Conservation (phyloP, 1,284 basidiomycete genomes). For the Boletellus dicymbophilus region DNA sequence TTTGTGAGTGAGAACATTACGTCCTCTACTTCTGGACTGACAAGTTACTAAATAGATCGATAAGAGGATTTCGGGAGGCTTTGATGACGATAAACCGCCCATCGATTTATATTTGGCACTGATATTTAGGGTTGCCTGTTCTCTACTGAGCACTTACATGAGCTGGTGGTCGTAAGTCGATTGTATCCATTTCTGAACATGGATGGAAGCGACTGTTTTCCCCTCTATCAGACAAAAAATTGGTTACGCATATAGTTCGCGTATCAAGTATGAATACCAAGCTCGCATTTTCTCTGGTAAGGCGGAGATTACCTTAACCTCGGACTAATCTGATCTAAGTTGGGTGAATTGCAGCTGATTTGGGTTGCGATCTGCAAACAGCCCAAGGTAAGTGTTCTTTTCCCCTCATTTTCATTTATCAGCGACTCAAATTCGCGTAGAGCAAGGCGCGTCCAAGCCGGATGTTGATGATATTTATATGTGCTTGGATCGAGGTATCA, state of each 20-base stretch:
- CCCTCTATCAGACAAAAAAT: conserved; percentile 3
- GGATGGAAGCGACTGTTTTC: neutral
- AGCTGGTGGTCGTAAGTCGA: conserved; percentile 18
- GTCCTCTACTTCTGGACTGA: neutral
- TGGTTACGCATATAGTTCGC: conserved; percentile 9
- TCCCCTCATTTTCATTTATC: neutral
- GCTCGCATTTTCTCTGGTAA: conserved; percentile 23
- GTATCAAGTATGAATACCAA: conserved; percentile 23
- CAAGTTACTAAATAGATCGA: conserved; percentile 20
- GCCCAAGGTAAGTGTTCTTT: conserved; percentile 18
- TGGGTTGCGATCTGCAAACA: conserved; percentile 23
- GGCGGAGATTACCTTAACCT: neutral
- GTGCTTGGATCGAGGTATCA: conserved; percentile 12
- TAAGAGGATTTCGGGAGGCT: conserved; percentile 8
- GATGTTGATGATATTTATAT: neutral
- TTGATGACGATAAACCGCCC: neutral
- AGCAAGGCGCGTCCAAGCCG: neutral
- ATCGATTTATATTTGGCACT: conserved; percentile 13
- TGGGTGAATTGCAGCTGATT: conserved; percentile 7
- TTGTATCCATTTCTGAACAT: neutral
- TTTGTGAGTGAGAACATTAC: conserved; percentile 14
- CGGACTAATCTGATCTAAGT: neutral
- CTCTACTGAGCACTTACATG: conserved; percentile 16
- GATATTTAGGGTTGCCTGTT: conserved; percentile 13
- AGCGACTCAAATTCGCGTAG: conserved; percentile 2